These are phyloP conservation scores for Fusarium veterinarium DNA, from an alignment of 2,329 filamentous ascomycete species.

Conservation along the genomic window DNA sequence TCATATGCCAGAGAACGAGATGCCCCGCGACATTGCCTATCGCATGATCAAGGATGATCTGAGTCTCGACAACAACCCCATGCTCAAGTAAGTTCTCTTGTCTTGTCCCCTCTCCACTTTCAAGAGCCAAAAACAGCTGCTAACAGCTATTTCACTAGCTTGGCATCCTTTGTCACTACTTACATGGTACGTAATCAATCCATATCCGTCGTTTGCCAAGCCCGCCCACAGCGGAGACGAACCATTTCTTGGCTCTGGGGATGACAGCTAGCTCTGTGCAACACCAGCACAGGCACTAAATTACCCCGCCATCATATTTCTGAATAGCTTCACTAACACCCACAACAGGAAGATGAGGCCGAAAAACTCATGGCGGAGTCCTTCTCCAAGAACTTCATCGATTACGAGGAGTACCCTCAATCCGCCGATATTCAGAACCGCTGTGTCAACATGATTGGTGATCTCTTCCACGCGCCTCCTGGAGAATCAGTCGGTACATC, in stretches of 20 bases:
- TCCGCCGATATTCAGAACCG: slow-evolving; percentile 90
- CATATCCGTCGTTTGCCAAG: slow-evolving; percentile 20
- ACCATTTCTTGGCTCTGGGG: slow-evolving; percentile 32
- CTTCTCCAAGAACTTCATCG: slow-evolving; percentile 95
- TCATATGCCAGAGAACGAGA: slow-evolving; percentile 89
- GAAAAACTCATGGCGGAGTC: slow-evolving; percentile 95
- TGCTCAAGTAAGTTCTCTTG: slow-evolving; percentile 72
- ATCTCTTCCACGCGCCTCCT: slow-evolving; percentile 84
- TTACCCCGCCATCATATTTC: slow-evolving; percentile 9
- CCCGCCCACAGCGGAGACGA: slow-evolving; percentile 5
- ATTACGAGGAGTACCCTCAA: slow-evolving; percentile 87
- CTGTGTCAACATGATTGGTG: slow-evolving; percentile 90
- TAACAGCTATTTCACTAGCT: slow-evolving; percentile 58
- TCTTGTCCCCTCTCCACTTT: neutral
- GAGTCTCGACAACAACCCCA: slow-evolving; percentile 90
- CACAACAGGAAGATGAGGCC: slow-evolving; percentile 82
- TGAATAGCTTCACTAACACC: slow-evolving; percentile 35
- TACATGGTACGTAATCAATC: slow-evolving; percentile 77
- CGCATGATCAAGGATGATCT: slow-evolving; percentile 97
- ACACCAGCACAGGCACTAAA: slow-evolving; percentile 4
- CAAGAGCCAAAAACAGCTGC: neutral
- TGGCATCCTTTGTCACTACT: slow-evolving; percentile 94
- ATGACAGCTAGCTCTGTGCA: neutral
- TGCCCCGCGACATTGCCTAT: slow-evolving; percentile 94
- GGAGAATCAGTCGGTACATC: slow-evolving; percentile 84